A percentile compares a stretch with the other conserved stretches of the same genome.
These are phyloP conservation scores for Stagonosporopsis chrysanthemi DNA, from an alignment of 2,329 filamentous ascomycete species.

Conservation along the genomic window DNA sequence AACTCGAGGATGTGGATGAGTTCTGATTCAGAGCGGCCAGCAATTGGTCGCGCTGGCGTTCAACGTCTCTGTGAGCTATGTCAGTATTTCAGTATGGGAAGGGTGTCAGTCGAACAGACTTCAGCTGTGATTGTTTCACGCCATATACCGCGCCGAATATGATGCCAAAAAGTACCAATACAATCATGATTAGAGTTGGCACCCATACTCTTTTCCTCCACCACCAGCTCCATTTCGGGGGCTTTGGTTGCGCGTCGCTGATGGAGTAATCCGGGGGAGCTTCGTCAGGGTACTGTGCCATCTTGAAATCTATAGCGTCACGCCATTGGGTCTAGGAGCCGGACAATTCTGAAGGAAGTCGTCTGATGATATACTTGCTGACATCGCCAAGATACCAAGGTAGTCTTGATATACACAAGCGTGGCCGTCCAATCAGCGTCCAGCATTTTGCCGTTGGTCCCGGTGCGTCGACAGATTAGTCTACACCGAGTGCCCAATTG, in stretches of 20 bases:
- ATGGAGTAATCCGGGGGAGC: slow-evolving; percentile 1
- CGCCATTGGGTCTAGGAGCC: background rate
- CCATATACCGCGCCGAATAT: slow-evolving; percentile 10
- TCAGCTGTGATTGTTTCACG: background rate
- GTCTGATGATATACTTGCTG: slow-evolving; percentile 1
- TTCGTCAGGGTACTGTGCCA: background rate
- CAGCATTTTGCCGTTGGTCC: slow-evolving; percentile 4
- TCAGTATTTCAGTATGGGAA: background rate
- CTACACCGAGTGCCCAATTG: background rate
- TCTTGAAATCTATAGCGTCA: background rate
- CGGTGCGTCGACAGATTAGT: background rate
- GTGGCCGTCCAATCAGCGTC: background rate
- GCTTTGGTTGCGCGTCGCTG: background rate
- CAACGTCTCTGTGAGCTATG: background rate
- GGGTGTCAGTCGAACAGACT: background rate
- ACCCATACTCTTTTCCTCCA: slow-evolving; percentile 9
- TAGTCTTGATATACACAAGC: slow-evolving; percentile 2
- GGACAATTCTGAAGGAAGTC: background rate
- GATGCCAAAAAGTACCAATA: background rate
- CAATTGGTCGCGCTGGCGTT: background rate
- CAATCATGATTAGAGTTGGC: background rate
- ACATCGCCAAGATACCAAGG: slow-evolving; percentile 12
- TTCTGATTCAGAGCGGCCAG: background rate
- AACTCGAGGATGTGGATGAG: background rate
- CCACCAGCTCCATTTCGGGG: slow-evolving; percentile 7